phyloP scores from a whole-genome alignment of 148 eudicot genomes.

The Camellia granthamiana region DNA sequence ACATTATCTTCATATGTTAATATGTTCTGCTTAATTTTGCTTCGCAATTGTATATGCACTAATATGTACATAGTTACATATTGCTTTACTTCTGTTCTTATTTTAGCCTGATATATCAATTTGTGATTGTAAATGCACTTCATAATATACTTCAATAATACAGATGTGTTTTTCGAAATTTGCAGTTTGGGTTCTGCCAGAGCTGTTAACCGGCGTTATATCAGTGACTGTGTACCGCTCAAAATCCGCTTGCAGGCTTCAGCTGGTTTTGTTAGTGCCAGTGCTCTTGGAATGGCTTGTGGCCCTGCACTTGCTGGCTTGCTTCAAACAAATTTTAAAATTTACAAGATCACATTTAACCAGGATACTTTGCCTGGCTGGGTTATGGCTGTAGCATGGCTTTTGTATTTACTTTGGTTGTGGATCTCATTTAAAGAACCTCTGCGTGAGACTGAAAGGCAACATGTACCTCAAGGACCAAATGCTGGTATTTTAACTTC shows the following conservation, averaged over 20 bases:
- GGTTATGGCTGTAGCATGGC: constrained; percentile 80
- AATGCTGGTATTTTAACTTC: constrained; percentile 36
- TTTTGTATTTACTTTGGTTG: constrained; percentile 54
- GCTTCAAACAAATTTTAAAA: constrained; percentile 57
- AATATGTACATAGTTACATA: background rate
- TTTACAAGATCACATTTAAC: constrained; percentile 57
- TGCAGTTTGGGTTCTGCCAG: constrained; percentile 77
- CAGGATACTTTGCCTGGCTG: constrained; percentile 74
- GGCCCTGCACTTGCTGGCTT: constrained; percentile 84
- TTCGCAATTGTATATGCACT: background rate
- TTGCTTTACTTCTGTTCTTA: background rate
- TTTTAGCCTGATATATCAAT: background rate
- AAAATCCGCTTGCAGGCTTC: constrained; percentile 81
- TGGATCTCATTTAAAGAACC: constrained; percentile 66
- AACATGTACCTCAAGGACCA: constrained; percentile 26
- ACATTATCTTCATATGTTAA: background rate
- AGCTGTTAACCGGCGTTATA: constrained; percentile 83
- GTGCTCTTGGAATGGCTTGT: constrained; percentile 93
- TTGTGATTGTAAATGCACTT: background rate
- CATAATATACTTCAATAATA: background rate
- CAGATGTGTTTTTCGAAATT: background rate
- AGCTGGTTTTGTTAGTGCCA: constrained; percentile 85
- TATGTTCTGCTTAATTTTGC: background rate
- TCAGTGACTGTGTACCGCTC: constrained; percentile 83
- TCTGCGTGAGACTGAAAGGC: constrained; percentile 33